Percentiles rank a stretch among this genome's conserved stretches.
These are phyloP conservation scores for Pseudogymnoascus sp. DNA, from an alignment of 2,329 filamentous ascomycete species.

Conservation along the genomic window DNA sequence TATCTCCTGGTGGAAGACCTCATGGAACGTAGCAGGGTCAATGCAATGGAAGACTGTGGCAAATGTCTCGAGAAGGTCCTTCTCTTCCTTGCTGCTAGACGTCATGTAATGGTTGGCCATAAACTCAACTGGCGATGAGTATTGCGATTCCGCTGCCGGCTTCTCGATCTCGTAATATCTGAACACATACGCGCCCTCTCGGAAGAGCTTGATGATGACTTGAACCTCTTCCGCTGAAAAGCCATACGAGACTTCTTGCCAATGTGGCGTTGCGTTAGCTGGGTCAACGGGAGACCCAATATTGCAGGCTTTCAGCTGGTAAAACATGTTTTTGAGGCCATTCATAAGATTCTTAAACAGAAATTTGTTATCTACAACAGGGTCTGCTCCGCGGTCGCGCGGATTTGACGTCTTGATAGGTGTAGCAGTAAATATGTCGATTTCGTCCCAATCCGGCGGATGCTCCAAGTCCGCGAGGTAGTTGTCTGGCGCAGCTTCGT, in stretches of 20 bases:
- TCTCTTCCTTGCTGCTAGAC: constrained; percentile 90
- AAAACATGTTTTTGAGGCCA: constrained; percentile 93
- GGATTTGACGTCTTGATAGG: constrained; percentile 94
- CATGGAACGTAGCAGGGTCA: constrained; percentile 95
- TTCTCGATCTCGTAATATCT: constrained; percentile 93
- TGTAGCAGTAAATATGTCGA: constrained; percentile 92
- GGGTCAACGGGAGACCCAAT: constrained; percentile 65
- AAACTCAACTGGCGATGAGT: constrained; percentile 79
- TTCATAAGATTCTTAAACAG: constrained; percentile 95
- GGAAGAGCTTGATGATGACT: constrained; percentile 94
- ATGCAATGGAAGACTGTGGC: constrained; percentile 98
- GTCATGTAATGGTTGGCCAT: constrained; percentile 94
- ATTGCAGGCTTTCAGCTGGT: constrained; percentile 88
- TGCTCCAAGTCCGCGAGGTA: constrained; percentile 77
- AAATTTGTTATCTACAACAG: constrained; percentile 95
- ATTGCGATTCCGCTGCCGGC: constrained; percentile 62
- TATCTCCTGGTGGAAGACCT: constrained; percentile 97
- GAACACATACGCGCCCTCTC: constrained; percentile 93
- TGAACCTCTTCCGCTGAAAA: constrained; percentile 97
- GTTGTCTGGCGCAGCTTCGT: constrained; percentile 62
- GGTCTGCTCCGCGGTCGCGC: constrained; percentile 80
- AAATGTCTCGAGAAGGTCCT: constrained; percentile 94
- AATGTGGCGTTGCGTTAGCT: constrained; percentile 75
- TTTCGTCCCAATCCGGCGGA: constrained; percentile 92
- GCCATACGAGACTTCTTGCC: constrained; percentile 91